A percentile compares a stretch with the other conserved stretches of the same genome.
Conservation (phyloP, 768 basidiomycete species). For the Trametes cinnabarina region DNA sequence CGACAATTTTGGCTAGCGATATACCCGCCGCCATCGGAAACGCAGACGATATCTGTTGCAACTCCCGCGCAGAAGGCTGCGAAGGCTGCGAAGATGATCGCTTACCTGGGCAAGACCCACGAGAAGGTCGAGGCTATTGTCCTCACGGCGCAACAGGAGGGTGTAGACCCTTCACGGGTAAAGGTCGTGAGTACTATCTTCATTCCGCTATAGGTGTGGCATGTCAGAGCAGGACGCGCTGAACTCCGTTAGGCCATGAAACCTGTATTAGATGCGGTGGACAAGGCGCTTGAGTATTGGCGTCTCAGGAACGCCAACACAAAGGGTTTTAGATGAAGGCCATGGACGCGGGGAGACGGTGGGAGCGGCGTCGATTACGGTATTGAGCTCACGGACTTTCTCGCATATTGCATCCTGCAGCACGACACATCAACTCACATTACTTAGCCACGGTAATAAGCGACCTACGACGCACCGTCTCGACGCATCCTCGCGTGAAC, state of each 20-base stretch:
- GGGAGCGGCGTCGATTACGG: not conserved
- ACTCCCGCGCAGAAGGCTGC: constrained; percentile 68
- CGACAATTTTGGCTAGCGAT: constrained; percentile 93
- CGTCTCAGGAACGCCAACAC: constrained; percentile 24
- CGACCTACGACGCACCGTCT: not conserved
- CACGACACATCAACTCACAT: constrained; percentile 4
- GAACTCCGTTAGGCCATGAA: constrained; percentile 60
- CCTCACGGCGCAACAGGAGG: constrained; percentile 53
- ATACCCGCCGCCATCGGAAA: constrained; percentile 68
- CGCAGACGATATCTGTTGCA: constrained; percentile 45
- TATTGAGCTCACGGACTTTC: constrained; percentile 7
- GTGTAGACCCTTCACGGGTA: constrained; percentile 61
- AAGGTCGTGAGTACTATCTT: constrained; percentile 49
- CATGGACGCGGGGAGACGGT: no score
- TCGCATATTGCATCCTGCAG: constrained; percentile 5
- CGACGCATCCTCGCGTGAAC: no score
- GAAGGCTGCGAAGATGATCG: constrained; percentile 86
- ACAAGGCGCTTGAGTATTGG: constrained; percentile 64
- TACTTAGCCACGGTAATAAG: constrained; percentile 8
- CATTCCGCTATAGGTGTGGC: not conserved
- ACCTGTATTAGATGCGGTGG: constrained; percentile 68
- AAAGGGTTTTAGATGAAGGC: constrained; percentile 14
- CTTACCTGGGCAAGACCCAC: constrained; percentile 72
- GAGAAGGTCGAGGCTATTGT: constrained; percentile 85
- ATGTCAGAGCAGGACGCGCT: not conserved